Evolutionary conservation across 768 basidiomycete genomes (phyloP).

Genomic region (Serendipita sp.): DNA sequence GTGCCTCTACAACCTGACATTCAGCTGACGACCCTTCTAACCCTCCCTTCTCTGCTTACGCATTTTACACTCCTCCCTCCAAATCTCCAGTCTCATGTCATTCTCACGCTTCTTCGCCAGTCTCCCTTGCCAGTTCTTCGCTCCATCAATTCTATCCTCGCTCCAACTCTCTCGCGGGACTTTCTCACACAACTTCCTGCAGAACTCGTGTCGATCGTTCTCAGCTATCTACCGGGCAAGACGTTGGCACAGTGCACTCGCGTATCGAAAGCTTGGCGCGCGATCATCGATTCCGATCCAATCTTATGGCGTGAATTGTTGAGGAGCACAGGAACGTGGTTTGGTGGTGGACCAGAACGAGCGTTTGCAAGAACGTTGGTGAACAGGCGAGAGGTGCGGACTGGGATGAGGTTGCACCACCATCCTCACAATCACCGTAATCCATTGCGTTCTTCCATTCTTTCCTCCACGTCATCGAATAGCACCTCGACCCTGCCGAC

Average conservation of each 20-base stretch:
- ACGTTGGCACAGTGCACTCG: slow-evolving; percentile 75
- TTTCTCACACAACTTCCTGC: slow-evolving; percentile 85
- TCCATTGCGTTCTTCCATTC: slow-evolving; percentile 14
- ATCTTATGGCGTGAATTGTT: slow-evolving; percentile 81
- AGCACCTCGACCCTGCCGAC: slow-evolving; percentile 9
- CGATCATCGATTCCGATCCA: slow-evolving; percentile 80
- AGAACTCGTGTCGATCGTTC: slow-evolving; percentile 79
- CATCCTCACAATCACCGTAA: background rate
- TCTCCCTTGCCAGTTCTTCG: slow-evolving; percentile 85
- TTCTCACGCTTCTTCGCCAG: slow-evolving; percentile 82
- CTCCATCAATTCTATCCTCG: slow-evolving; percentile 73
- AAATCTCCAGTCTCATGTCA: slow-evolving; percentile 78
- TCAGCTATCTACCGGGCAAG: slow-evolving; percentile 68
- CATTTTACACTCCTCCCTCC: slow-evolving; percentile 72
- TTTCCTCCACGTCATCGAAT: slow-evolving; percentile 14
- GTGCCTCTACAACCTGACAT: slow-evolving; percentile 70
- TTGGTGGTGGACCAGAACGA: slow-evolving; percentile 70
- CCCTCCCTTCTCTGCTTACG: slow-evolving; percentile 65
- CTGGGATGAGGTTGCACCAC: slow-evolving; percentile 22
- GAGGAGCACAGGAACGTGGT: slow-evolving; percentile 74
- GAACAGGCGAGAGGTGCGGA: slow-evolving; percentile 33
- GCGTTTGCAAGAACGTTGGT: slow-evolving; percentile 61
- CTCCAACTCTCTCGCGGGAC: slow-evolving; percentile 83
- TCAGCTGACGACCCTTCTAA: slow-evolving; percentile 66
- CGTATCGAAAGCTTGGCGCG: slow-evolving; percentile 81